Percentiles rank a stretch among this genome's conserved stretches.
These are phyloP conservation scores for Pyrus bretschneideri DNA, from an alignment of 306 rosid species.

Conservation along the genomic window DNA sequence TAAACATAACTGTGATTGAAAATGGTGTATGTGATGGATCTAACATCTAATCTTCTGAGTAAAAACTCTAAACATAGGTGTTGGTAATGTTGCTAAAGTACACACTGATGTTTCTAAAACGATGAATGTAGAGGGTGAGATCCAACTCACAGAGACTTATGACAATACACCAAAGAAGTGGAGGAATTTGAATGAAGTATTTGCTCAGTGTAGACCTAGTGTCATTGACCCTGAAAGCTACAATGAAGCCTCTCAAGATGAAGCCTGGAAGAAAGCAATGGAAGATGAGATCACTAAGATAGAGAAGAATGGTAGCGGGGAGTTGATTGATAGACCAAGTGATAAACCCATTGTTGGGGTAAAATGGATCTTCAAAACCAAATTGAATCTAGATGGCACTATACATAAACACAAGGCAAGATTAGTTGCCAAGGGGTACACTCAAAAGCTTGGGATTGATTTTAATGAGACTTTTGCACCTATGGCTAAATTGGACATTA, in stretches of 20 bases:
- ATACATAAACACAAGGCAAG: not conserved
- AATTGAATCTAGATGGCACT: not conserved
- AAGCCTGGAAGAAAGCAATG: not conserved
- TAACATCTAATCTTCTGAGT: fast-evolving
- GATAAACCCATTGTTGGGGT: not conserved
- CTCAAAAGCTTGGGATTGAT: not conserved
- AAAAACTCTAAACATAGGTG: fast-evolving
- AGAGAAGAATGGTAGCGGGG: not conserved
- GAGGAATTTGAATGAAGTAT: no score
- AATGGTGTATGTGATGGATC: not conserved
- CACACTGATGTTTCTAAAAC: no score
- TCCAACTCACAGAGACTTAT: not conserved
- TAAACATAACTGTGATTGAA: not conserved
- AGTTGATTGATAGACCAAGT: not conserved
- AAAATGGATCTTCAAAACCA: no score
- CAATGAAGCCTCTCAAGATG: not conserved
- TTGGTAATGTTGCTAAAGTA: fast-evolving
- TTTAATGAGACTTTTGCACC: not conserved
- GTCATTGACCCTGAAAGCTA: not conserved
- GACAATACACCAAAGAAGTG: not conserved
- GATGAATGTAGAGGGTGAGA: no score
- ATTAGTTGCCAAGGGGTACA: not conserved
- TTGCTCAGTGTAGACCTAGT: not conserved
- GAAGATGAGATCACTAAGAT: not conserved
- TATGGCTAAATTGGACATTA: not conserved